phyloP scores from a whole-genome alignment of 805 yeast genomes.

The Schizosaccharomyces lindneri region DNA sequence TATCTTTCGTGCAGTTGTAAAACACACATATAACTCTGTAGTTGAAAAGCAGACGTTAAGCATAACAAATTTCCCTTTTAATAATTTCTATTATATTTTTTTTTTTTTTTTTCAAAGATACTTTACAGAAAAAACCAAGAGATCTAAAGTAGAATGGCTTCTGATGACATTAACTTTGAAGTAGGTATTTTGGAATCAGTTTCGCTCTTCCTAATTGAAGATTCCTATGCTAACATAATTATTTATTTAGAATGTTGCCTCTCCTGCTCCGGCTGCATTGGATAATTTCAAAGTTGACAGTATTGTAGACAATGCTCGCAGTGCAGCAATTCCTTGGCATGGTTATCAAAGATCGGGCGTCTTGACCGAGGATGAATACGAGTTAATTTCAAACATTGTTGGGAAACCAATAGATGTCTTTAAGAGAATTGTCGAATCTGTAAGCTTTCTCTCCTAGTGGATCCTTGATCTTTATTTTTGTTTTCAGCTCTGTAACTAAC shows the following conservation, averaged over 20 bases:
- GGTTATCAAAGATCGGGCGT: constrained; percentile 56
- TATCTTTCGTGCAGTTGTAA: too few relatives aligned
- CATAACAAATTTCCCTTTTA: too few relatives aligned
- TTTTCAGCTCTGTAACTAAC: too few relatives aligned
- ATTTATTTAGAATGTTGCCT: constrained; percentile 5
- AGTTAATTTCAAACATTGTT: constrained; percentile 6
- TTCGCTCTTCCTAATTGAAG: too few relatives aligned
- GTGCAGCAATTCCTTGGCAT: constrained; percentile 78
- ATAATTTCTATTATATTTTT: too few relatives aligned
- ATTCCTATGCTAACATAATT: neutral
- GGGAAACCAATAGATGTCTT: neutral
- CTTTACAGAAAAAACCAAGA: too few relatives aligned
- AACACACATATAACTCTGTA: too few relatives aligned
- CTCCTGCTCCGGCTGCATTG: constrained; percentile 16
- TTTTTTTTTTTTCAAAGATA: too few relatives aligned
- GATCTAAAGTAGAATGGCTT: too few relatives aligned
- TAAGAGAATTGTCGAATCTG: neutral
- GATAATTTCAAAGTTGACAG: constrained; percentile 47
- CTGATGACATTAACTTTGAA: neutral
- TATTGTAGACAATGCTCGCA: constrained; percentile 21
- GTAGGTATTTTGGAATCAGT: neutral
- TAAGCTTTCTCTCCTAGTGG: neutral
- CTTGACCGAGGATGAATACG: constrained; percentile 43
- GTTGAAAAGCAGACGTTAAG: too few relatives aligned
- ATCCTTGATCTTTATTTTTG: neutral